phyloP scores from a whole-genome alignment of 2,329 filamentous ascomycete genomes.

The Colletotrichum plurivorum region DNA sequence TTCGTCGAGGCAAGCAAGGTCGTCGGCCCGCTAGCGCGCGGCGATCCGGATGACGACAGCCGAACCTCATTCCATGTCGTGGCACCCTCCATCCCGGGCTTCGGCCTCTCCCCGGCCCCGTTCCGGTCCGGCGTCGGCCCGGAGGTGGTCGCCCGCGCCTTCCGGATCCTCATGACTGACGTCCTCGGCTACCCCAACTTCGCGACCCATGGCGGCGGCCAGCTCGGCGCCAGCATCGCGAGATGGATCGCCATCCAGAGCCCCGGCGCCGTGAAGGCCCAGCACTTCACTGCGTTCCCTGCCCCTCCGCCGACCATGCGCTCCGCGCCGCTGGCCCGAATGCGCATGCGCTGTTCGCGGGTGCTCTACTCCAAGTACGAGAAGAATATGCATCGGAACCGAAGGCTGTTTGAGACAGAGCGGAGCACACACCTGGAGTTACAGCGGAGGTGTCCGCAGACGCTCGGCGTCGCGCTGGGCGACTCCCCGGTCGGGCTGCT shows the following conservation, averaged over 20 bases:
- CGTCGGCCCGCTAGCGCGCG: conserved; percentile 47
- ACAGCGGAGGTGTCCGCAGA: conserved; percentile 20
- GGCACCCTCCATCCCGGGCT: conserved; percentile 60
- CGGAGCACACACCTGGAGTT: conserved; percentile 11
- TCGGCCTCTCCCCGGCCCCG: conserved; percentile 56
- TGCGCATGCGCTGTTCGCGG: conserved; percentile 15
- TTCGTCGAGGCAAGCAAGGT: conserved; percentile 55
- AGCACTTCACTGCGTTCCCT: conserved; percentile 36
- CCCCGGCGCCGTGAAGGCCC: conserved; percentile 17
- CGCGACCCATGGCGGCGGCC: conserved; percentile 48
- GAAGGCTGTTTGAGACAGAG: conserved; percentile 1
- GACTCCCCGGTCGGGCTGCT: conserved; percentile 50
- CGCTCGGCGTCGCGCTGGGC: conserved; percentile 40
- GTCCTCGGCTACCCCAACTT: conserved; percentile 55
- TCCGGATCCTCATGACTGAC: conserved; percentile 54
- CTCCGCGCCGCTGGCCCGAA: conserved; percentile 1
- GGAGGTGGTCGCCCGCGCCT: conserved; percentile 48
- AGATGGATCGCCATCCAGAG: conserved; percentile 37
- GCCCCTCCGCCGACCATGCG: conserved; percentile 20
- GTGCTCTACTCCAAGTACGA: conserved; percentile 25
- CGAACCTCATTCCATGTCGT: conserved; percentile 61
- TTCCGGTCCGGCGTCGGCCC: conserved; percentile 49
- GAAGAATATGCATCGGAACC: conserved; percentile 7
- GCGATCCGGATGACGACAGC: conserved; percentile 43
- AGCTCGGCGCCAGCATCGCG: conserved; percentile 45